Percentiles rank a stretch among this genome's conserved stretches.
phyloP scores from a whole-genome alignment of 148 eudicot genomes.

The Vaccinium myrtillus region DNA sequence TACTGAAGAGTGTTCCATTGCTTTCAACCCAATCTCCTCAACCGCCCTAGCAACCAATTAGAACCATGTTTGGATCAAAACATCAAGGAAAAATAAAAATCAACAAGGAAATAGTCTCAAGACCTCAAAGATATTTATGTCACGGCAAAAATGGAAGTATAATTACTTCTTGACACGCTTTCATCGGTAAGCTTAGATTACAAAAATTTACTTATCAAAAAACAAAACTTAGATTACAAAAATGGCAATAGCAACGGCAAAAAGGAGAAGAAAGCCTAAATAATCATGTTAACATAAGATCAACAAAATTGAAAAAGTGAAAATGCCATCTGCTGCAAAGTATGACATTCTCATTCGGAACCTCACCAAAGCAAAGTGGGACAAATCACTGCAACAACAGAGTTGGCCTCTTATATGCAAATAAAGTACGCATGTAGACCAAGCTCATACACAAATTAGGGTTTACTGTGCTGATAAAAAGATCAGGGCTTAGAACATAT shows the following conservation, averaged over 20 bases:
- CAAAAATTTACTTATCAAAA: background rate
- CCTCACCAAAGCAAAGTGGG: background rate
- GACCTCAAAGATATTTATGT: background rate
- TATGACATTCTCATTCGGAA: background rate
- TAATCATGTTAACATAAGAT: too few species aligned
- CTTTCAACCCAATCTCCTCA: slow-evolving; percentile 65
- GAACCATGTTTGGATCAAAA: background rate
- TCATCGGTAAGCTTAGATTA: background rate
- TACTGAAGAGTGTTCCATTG: slow-evolving; percentile 54
- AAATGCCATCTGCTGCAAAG: background rate
- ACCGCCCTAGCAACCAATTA: slow-evolving; percentile 48
- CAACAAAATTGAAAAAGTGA: background rate
- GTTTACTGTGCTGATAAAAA: too few species aligned
- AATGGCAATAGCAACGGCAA: background rate
- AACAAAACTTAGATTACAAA: background rate
- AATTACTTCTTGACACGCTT: background rate
- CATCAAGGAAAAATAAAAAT: background rate
- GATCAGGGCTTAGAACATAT: background rate
- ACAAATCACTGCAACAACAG: background rate
- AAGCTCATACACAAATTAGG: background rate
- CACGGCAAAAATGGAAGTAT: background rate
- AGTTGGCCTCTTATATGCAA: background rate
- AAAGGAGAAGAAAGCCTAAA: background rate
- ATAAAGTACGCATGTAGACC: background rate
- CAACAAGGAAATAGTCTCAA: background rate